Evolutionary conservation across 495 filamentous ascomycete species (phyloP).

Genomic region (Penicillium goetzii): DNA sequence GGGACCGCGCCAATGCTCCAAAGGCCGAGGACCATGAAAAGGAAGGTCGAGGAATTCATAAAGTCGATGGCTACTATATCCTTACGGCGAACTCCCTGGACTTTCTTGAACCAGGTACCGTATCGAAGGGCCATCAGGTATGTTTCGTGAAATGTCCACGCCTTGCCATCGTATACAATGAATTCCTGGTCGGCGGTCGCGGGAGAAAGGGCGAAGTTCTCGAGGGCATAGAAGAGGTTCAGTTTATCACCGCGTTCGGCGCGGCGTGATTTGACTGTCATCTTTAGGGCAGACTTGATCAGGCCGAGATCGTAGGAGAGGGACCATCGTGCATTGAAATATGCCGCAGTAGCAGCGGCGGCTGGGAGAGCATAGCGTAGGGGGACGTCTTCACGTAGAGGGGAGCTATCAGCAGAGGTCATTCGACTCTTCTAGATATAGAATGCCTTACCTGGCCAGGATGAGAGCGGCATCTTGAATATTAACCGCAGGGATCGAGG

Average conservation of each 20-base stretch:
- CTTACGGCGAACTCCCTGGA: conserved; percentile 67
- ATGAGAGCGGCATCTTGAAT: conserved; percentile 12
- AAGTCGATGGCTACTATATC: conserved; percentile 90
- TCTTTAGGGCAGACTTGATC: conserved; percentile 52
- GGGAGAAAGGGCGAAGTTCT: conserved; percentile 63
- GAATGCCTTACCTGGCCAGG: conserved; percentile 20
- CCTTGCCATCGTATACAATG: conserved; percentile 73
- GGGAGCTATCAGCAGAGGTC: conserved; percentile 6
- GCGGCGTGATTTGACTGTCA: conserved; percentile 42
- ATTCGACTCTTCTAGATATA: not conserved
- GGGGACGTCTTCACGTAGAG: conserved; percentile 37
- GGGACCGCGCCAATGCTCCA: conserved; percentile 89
- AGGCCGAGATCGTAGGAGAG: conserved; percentile 67
- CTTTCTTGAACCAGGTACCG: conserved; percentile 78
- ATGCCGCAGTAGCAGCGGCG: conserved; percentile 70
- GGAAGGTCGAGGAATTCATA: conserved; percentile 79
- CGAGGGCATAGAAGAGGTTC: conserved; percentile 81
- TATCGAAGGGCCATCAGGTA: conserved; percentile 78
- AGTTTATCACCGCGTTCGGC: conserved; percentile 60
- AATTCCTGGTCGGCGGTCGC: conserved; percentile 61
- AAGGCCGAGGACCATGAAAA: conserved; percentile 83
- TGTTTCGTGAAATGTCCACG: conserved; percentile 80
- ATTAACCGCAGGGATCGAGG: not conserved
- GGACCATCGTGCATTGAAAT: conserved; percentile 75
- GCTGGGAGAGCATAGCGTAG: conserved; percentile 63